Conservation (phyloP, 768 basidiomycete species). For the Termitomyces sp. region DNA sequence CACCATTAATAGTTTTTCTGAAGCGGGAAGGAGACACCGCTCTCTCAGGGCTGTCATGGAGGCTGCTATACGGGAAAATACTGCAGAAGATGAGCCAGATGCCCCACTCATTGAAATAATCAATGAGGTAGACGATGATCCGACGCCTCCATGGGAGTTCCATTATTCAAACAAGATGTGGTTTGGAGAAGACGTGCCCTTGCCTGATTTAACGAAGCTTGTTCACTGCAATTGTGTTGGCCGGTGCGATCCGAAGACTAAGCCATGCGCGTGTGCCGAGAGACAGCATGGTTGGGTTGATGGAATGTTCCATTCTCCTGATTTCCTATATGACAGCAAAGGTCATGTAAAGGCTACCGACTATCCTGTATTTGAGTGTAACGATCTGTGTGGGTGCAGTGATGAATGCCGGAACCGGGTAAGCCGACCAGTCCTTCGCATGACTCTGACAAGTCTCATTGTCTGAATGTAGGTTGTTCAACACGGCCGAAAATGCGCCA, state of each 20-base stretch:
- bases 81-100: constrained; percentile 57
- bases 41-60: constrained; percentile 54
- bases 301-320: constrained; percentile 20
- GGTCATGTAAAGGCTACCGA: constrained; percentile 45
- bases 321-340: constrained; percentile 66
- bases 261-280: constrained; percentile 63
- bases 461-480: constrained; percentile 64
- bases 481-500: constrained; percentile 57
- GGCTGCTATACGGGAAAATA: constrained; percentile 59
- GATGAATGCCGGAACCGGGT: constrained; percentile 82
- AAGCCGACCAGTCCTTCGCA: constrained; percentile 16
- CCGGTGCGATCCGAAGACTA: constrained; percentile 67
- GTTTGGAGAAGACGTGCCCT: constrained; percentile 62
- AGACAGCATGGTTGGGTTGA: constrained; percentile 43
- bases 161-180: constrained; percentile 82
- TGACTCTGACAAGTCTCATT: neutral
- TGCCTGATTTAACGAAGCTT: constrained; percentile 52
- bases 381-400: constrained; percentile 73
- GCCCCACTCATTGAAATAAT: constrained; percentile 64
- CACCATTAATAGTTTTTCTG: constrained; percentile 49
- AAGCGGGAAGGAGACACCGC: constrained; percentile 30
- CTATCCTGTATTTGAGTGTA: constrained; percentile 82
- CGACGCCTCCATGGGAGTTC: constrained; percentile 82
- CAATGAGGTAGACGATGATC: constrained; percentile 63
- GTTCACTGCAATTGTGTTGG: constrained; percentile 73